Base-by-base conservation (phyloP, 2,329 filamentous ascomycete species). In the Fusarium sp. region DNA sequence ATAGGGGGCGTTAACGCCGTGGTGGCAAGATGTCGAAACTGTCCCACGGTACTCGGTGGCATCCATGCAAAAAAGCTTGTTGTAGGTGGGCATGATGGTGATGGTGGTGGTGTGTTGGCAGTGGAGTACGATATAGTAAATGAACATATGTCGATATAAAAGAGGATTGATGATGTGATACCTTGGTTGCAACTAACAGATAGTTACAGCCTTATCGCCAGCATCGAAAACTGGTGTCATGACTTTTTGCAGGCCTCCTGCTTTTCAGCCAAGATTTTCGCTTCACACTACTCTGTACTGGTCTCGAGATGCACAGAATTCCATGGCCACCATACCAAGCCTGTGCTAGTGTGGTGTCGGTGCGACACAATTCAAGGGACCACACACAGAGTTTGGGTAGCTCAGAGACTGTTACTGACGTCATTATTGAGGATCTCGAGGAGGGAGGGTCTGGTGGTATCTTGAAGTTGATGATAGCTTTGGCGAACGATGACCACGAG, bases 21-120 rank as follows among this genome's bases (percentile, higher is more conserved):
- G 42, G 66, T 69, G 61, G 66, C 65, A 24, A 63, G 21, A 31
- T n/a, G 38, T 46, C 17, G 39, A 67, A 62, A 43, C 50, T 34
- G 40, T 22, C 26, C 31, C 38, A 55, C 9, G 21, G 44, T 39
- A 39, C 17, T 63, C 58, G 52, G 65, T 60, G 52, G 47, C 58
- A 64, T 59, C 43, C 47, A 56, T 57, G n/a, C 44, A 57, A 47
- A 65, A 65, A 69, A 67, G 66, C 66, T 67, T 70, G 57, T 63
- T 52, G 36, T 46, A 31, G 13, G 62, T 54, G 53, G 38, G 21
- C 36, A 31, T 31, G 28, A 22, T 21, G 21, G 31, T 51, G 21
- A 47, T 49, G 40, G 46, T 64, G 58, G 59, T 50, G 58, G 58
- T 47, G 34, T 64, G 33, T 62, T 22, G 31, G 22, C 14, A 26